Base-by-base conservation (phyloP, 164 flowering plant genomes). In the Aristolochia fimbriata region DNA sequence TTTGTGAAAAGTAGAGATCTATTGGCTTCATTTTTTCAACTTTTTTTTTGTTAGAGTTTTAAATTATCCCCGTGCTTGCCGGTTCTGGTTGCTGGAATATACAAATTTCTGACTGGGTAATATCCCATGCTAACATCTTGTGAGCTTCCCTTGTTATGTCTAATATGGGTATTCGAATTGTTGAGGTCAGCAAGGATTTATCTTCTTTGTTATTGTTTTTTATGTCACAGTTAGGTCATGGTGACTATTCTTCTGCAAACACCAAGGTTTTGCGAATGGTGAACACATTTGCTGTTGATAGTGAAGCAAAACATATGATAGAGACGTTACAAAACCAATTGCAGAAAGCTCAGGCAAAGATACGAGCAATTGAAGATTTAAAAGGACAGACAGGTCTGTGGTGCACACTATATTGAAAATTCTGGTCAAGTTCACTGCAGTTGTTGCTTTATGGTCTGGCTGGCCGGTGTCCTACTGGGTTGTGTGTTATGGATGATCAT, bases 191-290 rank as follows among this genome's bases (percentile, higher is more conserved):
- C 43, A 3, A 10, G 43, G 12, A 17, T 49, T 20, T 13, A 49
- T 17, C 19, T 13, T 49, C 52, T 49, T 49, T 49, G 30, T 54
- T 55, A 19, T 55, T 30, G 11, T 24, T 24, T 31, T 53, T 78
- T 70, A n/a, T 57, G 68, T 9, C 55, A 59, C 76, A 94, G 99
- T 61, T 94, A 71, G 97, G 99, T 21, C 97, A 90, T 79, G 99
- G 99, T 55, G 97, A 94, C 71, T 94, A 73, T 79, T 94, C 97
- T 62, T 77, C 91, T 64, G 79, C 91, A 62, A 94, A 70, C 72
- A 94, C 97, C 65, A 88, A 88, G 73, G 95, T 94, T 65, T 66
- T 94, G 65, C 81, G 97, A 52, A 94, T 94, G 99, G 93, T 91
- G 51, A 94, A 91, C 68, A 91, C 93, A 19, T 85, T 94, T 68